These are phyloP conservation scores for Hymenoscyphus occultus DNA, from an alignment of 2,329 filamentous ascomycete species.

Conservation along the genomic window DNA sequence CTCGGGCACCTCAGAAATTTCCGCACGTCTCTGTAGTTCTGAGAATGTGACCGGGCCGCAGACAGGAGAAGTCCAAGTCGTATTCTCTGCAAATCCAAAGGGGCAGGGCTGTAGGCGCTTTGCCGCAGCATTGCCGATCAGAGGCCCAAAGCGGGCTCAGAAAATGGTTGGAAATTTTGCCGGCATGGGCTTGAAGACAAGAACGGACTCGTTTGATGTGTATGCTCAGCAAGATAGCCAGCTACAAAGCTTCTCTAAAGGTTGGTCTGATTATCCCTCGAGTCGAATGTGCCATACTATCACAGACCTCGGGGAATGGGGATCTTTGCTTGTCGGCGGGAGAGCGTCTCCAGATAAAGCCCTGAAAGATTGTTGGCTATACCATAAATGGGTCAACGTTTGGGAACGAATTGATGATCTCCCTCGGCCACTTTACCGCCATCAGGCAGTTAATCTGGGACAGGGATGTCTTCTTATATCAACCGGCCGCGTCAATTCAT, in stretches of 20 bases:
- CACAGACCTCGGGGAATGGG: constrained; percentile 57
- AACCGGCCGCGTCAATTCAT: constrained; percentile 33
- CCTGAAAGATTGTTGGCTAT: constrained; percentile 73
- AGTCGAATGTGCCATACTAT: constrained; percentile 72
- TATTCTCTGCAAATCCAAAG: constrained; percentile 40
- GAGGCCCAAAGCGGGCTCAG: constrained; percentile 38
- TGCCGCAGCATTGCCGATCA: constrained; percentile 50
- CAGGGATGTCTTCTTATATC: constrained; percentile 46
- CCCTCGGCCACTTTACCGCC: constrained; percentile 71
- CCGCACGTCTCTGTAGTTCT: not conserved
- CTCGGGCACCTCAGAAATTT: not conserved
- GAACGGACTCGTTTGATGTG: constrained; percentile 46
- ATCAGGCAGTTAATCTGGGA: constrained; percentile 57
- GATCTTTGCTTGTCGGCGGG: constrained; percentile 70
- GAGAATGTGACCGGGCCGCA: not conserved
- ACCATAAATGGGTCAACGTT: constrained; percentile 47
- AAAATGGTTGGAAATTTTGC: constrained; percentile 33
- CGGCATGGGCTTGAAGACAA: constrained; percentile 40
- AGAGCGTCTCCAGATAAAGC: constrained; percentile 70
- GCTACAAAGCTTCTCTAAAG: not conserved
- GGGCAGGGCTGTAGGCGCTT: constrained; percentile 55
- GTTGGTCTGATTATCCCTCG: constrained; percentile 34
- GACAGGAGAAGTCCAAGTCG: constrained; percentile 18
- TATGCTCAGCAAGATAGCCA: not conserved
- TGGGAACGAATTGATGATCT: constrained; percentile 68